Evolutionary conservation across 306 rosid genomes (phyloP).

Genomic region (Coriaria nepalensis): DNA sequence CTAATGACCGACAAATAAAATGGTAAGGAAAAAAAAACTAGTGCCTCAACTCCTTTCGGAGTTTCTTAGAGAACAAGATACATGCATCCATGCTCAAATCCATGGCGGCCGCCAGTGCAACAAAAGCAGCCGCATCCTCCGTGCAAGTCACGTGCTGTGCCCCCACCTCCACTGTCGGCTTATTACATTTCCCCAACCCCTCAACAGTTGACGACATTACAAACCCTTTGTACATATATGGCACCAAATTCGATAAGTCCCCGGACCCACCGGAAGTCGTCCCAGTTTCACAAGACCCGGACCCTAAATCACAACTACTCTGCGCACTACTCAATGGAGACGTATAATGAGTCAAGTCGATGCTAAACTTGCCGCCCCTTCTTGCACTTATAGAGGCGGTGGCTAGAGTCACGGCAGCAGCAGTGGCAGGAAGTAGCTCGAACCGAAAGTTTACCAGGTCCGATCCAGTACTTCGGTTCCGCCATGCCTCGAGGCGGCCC

Average conservation of each 20-base stretch:
- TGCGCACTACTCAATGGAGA: slow-evolving; percentile 25
- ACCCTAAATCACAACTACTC: slow-evolving; percentile 33
- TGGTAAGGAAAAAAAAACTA: no score
- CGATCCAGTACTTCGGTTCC: slow-evolving; percentile 22
- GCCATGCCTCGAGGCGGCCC: slow-evolving; percentile 48
- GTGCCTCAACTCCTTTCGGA: slow-evolving; percentile 31
- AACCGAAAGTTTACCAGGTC: slow-evolving; percentile 29
- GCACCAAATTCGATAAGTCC: slow-evolving; percentile 18
- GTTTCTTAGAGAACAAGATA: slow-evolving; percentile 24
- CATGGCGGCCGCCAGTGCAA: slow-evolving; percentile 42
- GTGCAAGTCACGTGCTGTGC: slow-evolving; percentile 39
- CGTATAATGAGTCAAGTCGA: slow-evolving; percentile 22
- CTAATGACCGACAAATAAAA: no score
- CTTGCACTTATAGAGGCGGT: slow-evolving; percentile 17
- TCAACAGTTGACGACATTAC: slow-evolving; percentile 41
- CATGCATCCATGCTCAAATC: slow-evolving; percentile 45
- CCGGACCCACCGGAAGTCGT: slow-evolving; percentile 29
- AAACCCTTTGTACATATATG: slow-evolving; percentile 23
- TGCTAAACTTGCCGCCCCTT: slow-evolving; percentile 27
- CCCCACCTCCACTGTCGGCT: slow-evolving; percentile 38
- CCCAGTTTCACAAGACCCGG: slow-evolving; percentile 5
- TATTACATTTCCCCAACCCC: slow-evolving; percentile 23
- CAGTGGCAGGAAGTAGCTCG: slow-evolving; percentile 18
- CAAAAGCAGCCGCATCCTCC: slow-evolving; percentile 44
- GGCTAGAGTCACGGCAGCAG: slow-evolving; percentile 20